Evolutionary conservation across 495 filamentous ascomycete species (phyloP).

Genomic region (Neurospora sp.): DNA sequence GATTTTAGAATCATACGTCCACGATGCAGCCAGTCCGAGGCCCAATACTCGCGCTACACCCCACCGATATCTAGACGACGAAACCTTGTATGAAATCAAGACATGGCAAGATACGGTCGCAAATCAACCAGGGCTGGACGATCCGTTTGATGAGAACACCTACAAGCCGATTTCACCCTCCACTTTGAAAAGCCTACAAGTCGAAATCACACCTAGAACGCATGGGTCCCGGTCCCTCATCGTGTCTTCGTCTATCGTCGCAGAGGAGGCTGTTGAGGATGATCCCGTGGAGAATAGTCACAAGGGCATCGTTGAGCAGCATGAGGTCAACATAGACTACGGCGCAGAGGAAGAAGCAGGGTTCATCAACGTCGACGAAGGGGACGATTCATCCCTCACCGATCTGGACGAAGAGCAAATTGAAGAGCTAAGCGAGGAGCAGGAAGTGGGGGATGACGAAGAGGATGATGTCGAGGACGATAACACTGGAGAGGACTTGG

Average conservation of each 20-base stretch:
- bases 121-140: background rate
- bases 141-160: background rate
- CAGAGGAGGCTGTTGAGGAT: background rate
- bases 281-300: background rate
- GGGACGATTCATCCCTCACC: background rate
- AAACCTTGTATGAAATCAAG: slow-evolving; percentile 3
- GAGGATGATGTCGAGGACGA: background rate
- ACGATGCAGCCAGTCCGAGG: background rate
- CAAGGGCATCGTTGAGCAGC: background rate
- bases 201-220: background rate
- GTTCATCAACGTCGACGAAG: background rate
- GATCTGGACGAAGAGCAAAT: background rate
- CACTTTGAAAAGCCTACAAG: background rate
- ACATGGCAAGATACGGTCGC: slow-evolving; percentile 4
- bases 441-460: background rate
- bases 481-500: background rate
- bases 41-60: background rate
- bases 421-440: background rate
- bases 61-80: slow-evolving; percentile 4
- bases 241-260: background rate
- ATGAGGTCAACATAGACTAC: background rate
- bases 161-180: background rate
- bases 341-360: background rate
- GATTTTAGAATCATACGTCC: background rate
- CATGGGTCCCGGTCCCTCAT: background rate